Evolutionary conservation across 768 basidiomycete genomes (phyloP).

Genomic region (Boletales sp.): DNA sequence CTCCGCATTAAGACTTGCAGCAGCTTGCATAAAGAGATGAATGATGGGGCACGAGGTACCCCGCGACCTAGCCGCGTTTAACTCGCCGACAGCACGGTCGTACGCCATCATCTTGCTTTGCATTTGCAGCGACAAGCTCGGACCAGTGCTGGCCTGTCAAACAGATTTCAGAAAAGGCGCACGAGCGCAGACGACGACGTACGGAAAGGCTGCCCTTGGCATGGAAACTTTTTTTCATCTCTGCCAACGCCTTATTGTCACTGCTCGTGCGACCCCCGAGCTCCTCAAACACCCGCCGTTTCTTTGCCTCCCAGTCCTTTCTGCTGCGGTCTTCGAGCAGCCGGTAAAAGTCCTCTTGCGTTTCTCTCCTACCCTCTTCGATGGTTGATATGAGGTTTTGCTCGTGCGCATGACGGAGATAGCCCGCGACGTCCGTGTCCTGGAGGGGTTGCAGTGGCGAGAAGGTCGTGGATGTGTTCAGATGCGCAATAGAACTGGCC

Average conservation of each 20-base stretch:
- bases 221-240: conserved; percentile 61
- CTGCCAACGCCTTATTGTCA: conserved; percentile 52
- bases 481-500: conserved; percentile 74
- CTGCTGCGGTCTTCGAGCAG: conserved; percentile 70
- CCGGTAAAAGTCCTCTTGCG: conserved; percentile 81
- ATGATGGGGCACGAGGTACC: conserved; percentile 81
- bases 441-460: conserved; percentile 88
- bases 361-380: conserved; percentile 83
- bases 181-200: no score
- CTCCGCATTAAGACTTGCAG: conserved; percentile 55
- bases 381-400: conserved; percentile 93
- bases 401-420: conserved; percentile 91
- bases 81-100: conserved; percentile 73
- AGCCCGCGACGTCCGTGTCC: conserved; percentile 92
- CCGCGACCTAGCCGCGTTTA: conserved; percentile 71
- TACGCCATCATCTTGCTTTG: conserved; percentile 97
- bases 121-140: conserved; percentile 70
- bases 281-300: conserved; percentile 82
- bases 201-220: no score
- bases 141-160: conserved; percentile 45
- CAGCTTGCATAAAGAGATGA: conserved; percentile 66
- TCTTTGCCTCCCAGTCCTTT: conserved; percentile 87
- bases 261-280: conserved; percentile 54
- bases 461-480: conserved; percentile 81
- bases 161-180: no score